phyloP scores from a whole-genome alignment of 202 grass and related monocot genomes.

The Schoenoplectus triqueter region DNA sequence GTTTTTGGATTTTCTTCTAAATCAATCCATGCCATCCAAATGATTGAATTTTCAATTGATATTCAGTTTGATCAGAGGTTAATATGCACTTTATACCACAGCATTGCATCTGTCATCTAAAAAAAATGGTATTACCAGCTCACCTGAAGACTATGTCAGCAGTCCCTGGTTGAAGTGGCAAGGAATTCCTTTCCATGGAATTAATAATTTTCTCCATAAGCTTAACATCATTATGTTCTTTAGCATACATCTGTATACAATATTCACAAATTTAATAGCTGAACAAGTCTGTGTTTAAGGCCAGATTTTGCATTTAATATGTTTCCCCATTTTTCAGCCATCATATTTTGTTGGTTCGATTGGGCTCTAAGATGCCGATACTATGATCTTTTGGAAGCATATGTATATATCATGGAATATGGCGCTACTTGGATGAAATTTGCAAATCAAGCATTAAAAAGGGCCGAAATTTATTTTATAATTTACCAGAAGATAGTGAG shows the following conservation, averaged over 20 bases:
- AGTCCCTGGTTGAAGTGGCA: constrained; percentile 82
- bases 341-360: constrained; percentile 23
- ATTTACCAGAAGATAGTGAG: constrained; percentile 93
- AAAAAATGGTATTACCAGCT: background rate
- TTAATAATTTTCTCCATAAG: constrained; percentile 72
- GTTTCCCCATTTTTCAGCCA: constrained; percentile 16
- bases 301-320: constrained; percentile 20
- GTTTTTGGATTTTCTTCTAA: background rate
- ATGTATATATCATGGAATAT: background rate
- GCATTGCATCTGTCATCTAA: constrained; percentile 26
- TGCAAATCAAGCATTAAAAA: constrained; percentile 41
- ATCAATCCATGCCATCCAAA: background rate
- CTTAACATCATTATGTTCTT: constrained; percentile 71
- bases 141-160: constrained; percentile 88
- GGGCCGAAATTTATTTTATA: constrained; percentile 12
- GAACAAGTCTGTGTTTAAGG: constrained; percentile 3
- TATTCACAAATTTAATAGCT: constrained; percentile 18
- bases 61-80: background rate
- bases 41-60: background rate
- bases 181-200: constrained; percentile 57
- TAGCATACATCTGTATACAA: constrained; percentile 74
- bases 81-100: constrained; percentile 1
- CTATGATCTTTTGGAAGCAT: constrained; percentile 6
- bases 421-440: background rate
- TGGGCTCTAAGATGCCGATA: constrained; percentile 9